Percentiles rank a stretch among this genome's conserved stretches.
Conservation (phyloP, 331 rosid genomes). For the Ulmus americana region DNA sequence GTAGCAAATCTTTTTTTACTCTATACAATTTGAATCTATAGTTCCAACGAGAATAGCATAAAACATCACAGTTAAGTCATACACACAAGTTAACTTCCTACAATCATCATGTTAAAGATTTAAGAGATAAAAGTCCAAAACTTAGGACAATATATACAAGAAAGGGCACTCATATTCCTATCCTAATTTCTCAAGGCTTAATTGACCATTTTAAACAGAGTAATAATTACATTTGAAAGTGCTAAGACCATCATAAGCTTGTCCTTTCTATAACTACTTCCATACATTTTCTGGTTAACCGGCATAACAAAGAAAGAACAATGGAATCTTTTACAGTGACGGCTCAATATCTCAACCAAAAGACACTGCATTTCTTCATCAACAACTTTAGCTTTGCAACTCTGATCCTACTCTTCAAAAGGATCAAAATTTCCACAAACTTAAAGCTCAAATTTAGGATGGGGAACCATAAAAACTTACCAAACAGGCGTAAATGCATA, state of each 20-base stretch:
- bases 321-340: neutral
- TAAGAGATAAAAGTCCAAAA: neutral
- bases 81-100: neutral
- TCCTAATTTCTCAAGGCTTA: neutral
- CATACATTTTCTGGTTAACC: neutral
- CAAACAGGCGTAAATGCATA: slow-evolving; percentile 92
- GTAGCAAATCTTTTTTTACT: slow-evolving; percentile 3
- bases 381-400: neutral
- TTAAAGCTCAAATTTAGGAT: neutral
- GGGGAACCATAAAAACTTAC: slow-evolving; percentile 34
- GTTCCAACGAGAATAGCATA: neutral
- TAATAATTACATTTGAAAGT: neutral
- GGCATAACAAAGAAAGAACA: neutral
- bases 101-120: neutral
- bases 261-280: neutral
- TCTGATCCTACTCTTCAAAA: neutral
- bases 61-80: no score
- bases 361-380: neutral
- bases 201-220: neutral
- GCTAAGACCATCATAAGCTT: neutral
- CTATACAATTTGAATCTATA: neutral
- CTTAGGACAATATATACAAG: no score
- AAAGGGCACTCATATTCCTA: neutral
- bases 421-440: neutral
- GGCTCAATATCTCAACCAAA: neutral